Conservation (phyloP, 1,139 yeast species). For the Groenewaldozyma sp. region DNA sequence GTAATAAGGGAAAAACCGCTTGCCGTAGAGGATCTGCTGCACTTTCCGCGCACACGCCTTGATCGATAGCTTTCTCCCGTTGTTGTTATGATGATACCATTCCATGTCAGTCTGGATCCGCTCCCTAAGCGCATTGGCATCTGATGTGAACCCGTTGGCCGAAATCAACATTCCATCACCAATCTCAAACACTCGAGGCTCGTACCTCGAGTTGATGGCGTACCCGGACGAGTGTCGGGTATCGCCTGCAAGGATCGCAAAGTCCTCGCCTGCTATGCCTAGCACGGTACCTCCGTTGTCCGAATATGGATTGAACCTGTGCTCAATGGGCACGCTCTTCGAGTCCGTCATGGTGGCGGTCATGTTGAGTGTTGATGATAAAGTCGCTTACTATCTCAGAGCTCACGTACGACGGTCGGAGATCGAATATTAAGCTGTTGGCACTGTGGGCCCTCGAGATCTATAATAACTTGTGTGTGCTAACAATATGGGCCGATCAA, state of each 20-base stretch:
- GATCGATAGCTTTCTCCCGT: conserved; percentile 52
- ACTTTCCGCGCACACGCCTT: conserved; percentile 81
- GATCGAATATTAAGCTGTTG: no score
- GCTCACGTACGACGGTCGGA: no score
- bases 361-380: conserved; percentile 2
- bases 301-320: conserved; percentile 88
- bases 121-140: conserved; percentile 76
- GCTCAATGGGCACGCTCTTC: conserved; percentile 59
- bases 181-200: conserved; percentile 80
- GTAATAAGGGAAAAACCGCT: conserved; percentile 94
- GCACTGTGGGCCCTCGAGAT: no score
- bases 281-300: conserved; percentile 97
- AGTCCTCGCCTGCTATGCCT: conserved; percentile 97
- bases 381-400: no score
- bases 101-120: conserved; percentile 67
- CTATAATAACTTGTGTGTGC: conserved; percentile 2
- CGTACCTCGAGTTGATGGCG: conserved; percentile 85
- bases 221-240: conserved; percentile 94
- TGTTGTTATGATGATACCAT: conserved; percentile 92
- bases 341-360: conserved; percentile 11
- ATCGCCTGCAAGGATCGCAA: conserved; percentile 95
- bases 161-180: conserved; percentile 85
- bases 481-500: not conserved
- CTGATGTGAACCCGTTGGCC: conserved; percentile 96
- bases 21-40: conserved; percentile 84